A percentile compares a stretch with the other conserved stretches of the same genome.
Conservation (phyloP, 306 rosid genomes). For the Hylodesmum podocarpum region DNA sequence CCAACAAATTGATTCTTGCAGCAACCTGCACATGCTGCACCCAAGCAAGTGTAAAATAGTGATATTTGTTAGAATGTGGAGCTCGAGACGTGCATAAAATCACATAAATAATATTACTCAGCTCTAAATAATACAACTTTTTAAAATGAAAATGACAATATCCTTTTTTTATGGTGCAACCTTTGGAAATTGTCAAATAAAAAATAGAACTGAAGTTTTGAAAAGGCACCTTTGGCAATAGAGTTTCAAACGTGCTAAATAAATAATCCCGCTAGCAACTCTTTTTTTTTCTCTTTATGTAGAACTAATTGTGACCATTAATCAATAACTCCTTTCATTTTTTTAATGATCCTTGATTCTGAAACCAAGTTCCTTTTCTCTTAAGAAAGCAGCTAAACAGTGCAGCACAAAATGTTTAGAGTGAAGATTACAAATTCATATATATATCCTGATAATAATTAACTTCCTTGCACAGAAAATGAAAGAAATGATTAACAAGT, state of each 20-base stretch:
- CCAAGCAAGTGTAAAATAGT: not conserved
- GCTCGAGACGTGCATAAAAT: not conserved
- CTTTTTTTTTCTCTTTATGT: not conserved
- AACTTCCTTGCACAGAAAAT: no score
- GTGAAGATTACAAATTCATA: not conserved
- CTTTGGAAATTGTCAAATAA: not conserved
- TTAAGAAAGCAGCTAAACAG: not conserved
- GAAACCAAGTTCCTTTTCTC: not conserved
- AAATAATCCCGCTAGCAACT: no score
- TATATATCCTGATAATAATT: not conserved
- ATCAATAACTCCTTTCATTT: not conserved
- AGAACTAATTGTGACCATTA: not conserved
- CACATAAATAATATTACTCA: not conserved
- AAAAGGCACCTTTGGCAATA: not conserved
- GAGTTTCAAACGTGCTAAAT: not conserved
- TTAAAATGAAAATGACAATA: not conserved
- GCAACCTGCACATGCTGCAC: not conserved
- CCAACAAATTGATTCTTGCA: not conserved
- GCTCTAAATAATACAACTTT: not conserved
- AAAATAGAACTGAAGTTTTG: not conserved
- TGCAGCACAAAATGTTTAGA: not conserved
- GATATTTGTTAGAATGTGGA: not conserved
- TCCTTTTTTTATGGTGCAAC: slow-evolving; percentile 7
- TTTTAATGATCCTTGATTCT: no score
- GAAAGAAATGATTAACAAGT: no score